Percentiles rank a stretch among this genome's conserved stretches.
Conservation (phyloP, 371 early-diverging fungal species). For the Conidiobolus coronatus region DNA sequence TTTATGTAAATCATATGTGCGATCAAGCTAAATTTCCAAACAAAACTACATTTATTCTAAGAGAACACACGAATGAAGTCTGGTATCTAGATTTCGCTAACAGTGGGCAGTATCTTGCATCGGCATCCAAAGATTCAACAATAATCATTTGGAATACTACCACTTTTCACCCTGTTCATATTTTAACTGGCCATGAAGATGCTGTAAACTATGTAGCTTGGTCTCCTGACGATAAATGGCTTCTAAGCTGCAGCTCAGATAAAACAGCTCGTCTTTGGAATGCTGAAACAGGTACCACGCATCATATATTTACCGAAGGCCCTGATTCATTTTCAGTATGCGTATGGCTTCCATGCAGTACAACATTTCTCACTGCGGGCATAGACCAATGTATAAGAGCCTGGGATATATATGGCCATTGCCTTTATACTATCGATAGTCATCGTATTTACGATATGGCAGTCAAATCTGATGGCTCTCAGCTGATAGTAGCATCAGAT, state of each 20-base stretch:
- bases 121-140: constrained; percentile 68
- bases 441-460: constrained; percentile 30
- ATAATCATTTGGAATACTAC: constrained; percentile 66
- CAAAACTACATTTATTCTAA: constrained; percentile 30
- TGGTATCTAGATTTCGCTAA: constrained; percentile 86
- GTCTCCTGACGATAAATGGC: constrained; percentile 57
- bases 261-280: constrained; percentile 58
- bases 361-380: constrained; percentile 53
- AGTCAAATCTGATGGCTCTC: constrained; percentile 39
- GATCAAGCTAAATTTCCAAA: constrained; percentile 26
- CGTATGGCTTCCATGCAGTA: constrained; percentile 58
- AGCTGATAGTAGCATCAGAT: constrained; percentile 44
- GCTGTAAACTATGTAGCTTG: constrained; percentile 48
- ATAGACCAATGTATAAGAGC: constrained; percentile 36
- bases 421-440: too few relatives aligned
- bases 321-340: constrained; percentile 51
- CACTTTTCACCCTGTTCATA: constrained; percentile 1
- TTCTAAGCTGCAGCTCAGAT: constrained; percentile 69
- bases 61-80: constrained; percentile 76
- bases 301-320: constrained; percentile 27
- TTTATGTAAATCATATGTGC: constrained; percentile 56
- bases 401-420: constrained; percentile 1
- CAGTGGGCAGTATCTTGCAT: constrained; percentile 62
- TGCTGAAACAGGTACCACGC: constrained; percentile 23
- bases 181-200: constrained; percentile 4